phyloP scores from a whole-genome alignment of 139 green algal species.

The Pleodorina starrii region DNA sequence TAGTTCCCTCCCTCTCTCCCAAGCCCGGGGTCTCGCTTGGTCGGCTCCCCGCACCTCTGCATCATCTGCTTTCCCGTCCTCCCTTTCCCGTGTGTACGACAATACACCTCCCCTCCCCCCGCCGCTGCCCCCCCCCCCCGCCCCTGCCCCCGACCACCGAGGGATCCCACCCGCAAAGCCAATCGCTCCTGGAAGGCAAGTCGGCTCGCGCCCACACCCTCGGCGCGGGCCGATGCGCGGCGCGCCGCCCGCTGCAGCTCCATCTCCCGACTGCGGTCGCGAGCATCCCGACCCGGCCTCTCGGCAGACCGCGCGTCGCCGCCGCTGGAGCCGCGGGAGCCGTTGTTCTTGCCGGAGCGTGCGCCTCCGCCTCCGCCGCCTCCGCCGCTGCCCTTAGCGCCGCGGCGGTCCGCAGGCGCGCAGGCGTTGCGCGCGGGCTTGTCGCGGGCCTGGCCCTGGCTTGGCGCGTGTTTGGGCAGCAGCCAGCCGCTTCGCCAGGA shows the following conservation, averaged over 20 bases:
- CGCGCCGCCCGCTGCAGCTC: conserved; percentile 14
- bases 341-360: neutral
- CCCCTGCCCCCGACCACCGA: no score
- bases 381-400: neutral
- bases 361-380: no score
- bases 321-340: neutral
- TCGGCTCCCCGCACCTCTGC: no score
- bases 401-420: neutral
- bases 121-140: no score
- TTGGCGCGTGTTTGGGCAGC: no score
- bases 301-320: neutral
- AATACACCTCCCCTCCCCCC: no score
- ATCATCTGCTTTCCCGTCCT: no score
- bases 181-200: conserved; percentile 1
- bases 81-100: no score
- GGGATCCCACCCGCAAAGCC: neutral
- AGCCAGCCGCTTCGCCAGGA: no score
- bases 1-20: no score
- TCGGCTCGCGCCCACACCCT: neutral
- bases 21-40: no score
- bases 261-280: neutral
- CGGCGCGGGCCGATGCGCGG: neutral
- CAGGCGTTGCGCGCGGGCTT: neutral
- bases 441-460: no score
- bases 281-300: neutral